Percentiles rank a stretch among this genome's conserved stretches.
Evolutionary conservation across 495 filamentous ascomycete species (phyloP).

Genomic region (Aspergillus ellipticus): DNA sequence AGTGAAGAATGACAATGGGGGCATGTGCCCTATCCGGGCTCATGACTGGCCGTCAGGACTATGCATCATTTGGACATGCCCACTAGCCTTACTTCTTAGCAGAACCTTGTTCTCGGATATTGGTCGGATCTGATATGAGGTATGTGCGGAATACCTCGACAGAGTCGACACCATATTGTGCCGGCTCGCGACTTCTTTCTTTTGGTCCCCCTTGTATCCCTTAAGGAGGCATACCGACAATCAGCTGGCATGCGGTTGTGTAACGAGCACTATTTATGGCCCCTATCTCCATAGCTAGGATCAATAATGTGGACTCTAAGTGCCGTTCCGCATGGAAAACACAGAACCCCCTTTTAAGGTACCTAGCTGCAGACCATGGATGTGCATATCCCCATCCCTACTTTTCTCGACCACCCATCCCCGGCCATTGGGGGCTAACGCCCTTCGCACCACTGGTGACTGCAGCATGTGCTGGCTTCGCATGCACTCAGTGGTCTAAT

Average conservation of each 20-base stretch:
- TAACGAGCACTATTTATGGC: neutral
- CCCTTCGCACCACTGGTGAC: constrained; percentile 4
- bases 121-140: neutral
- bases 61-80: neutral
- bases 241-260: neutral
- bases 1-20: neutral
- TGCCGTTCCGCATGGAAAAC: neutral
- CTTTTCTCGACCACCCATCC: neutral
- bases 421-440: neutral
- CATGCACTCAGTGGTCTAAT: constrained; percentile 7
- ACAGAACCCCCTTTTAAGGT: neutral
- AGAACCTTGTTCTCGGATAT: neutral
- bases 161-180: neutral
- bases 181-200: neutral
- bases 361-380: neutral
- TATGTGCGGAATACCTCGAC: neutral
- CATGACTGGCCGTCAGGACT: neutral
- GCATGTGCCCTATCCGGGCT: neutral
- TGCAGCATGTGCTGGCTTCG: constrained; percentile 15
- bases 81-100: neutral
- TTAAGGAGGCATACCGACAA: neutral
- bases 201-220: neutral
- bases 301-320: neutral
- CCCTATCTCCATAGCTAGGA: neutral
- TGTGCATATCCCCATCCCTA: neutral